A percentile compares a stretch with the other conserved stretches of the same genome.
phyloP scores from a whole-genome alignment of 2,329 filamentous ascomycete species.

The Beauveria medogensis region DNA sequence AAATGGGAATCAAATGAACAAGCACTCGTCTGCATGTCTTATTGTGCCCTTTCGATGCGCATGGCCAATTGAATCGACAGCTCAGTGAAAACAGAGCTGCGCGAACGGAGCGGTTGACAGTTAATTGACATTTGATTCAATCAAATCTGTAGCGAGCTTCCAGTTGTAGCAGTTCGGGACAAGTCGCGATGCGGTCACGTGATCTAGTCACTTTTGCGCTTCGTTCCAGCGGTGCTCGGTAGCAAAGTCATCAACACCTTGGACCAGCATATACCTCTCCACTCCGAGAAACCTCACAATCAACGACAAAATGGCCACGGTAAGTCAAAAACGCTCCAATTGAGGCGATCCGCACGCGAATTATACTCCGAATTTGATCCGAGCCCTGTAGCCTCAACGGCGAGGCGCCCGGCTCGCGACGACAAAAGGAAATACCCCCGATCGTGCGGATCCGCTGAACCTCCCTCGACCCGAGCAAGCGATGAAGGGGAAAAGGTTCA shows the following conservation, averaged over 20 bases:
- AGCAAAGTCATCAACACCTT: conserved; percentile 39
- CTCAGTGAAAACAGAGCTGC: not conserved
- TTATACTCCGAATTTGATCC: not conserved
- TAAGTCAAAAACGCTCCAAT: conserved; percentile 41
- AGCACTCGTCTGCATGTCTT: not conserved
- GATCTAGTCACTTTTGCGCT: conserved; percentile 7
- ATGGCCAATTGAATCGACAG: not conserved
- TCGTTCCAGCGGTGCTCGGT: conserved; percentile 21
- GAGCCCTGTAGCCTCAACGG: not conserved
- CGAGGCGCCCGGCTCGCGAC: not conserved
- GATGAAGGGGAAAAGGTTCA: not conserved
- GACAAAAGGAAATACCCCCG: not conserved
- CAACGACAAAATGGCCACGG: conserved; percentile 59
- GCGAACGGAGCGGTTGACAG: not conserved
- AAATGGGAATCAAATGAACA: conserved; percentile 11
- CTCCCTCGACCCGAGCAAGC: conserved; percentile 2
- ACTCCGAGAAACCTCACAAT: conserved; percentile 38
- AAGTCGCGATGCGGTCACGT: conserved; percentile 11
- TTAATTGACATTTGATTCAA: too few relatives aligned
- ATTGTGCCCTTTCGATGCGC: not conserved
- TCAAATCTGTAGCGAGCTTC: too few relatives aligned
- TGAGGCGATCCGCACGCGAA: conserved; percentile 14
- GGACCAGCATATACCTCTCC: conserved; percentile 39
- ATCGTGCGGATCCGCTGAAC: conserved; percentile 13
- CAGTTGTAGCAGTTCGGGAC: not conserved